Base-by-base conservation (phyloP, 352 stramenopile genomes). In the Globisporangium camurandrum region DNA sequence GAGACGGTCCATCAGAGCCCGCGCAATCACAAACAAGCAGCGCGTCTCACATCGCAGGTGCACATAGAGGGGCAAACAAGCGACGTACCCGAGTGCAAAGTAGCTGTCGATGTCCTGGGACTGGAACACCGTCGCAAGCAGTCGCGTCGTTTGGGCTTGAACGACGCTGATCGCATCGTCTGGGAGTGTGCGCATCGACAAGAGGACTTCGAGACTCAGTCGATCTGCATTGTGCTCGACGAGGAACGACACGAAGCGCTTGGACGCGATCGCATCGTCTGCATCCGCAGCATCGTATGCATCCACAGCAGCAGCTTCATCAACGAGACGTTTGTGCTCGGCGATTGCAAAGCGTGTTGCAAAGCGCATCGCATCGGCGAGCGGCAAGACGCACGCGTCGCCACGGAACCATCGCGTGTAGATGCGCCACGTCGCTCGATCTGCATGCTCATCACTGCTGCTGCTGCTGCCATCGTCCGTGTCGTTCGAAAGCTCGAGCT, bases 41-140 rank as follows among this genome's bases (percentile, higher is more conserved):
- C 8, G 30, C 30, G 12, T 8, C 30, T 36, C 8, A 12, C 30
- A 2, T 12, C 8, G 30, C 12, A 36, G 30, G 30, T 8, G 30
- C 9, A 34, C 30, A 14, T 8, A 12, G 8, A 34, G 30, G 30
- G 30, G 30, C 9, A 8, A n/a, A 19, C 9, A 42, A 14, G 12
- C 2, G 9, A 24, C 64, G 37, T 66, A 86, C 74, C 72, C 75
- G 1, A 86, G 56, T 20, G 77, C 76, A 8, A 92, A 59, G 31
- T 75, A 71, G 17, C 71, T 85, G 55, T 92, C 81, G 23, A 92
- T 87, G 3, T 69, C 64, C 16, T 76, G 65, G 0, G 75, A 84
- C 47, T 90, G 79, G 49, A 86, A 85, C 1, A 89, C 64, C 3
- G 69, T 85, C 2, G 74, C 85, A 6, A 90, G 48, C 1, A 92